Conservation (phyloP, 164 flowering plant genomes). For the Berberis vulgaris region DNA sequence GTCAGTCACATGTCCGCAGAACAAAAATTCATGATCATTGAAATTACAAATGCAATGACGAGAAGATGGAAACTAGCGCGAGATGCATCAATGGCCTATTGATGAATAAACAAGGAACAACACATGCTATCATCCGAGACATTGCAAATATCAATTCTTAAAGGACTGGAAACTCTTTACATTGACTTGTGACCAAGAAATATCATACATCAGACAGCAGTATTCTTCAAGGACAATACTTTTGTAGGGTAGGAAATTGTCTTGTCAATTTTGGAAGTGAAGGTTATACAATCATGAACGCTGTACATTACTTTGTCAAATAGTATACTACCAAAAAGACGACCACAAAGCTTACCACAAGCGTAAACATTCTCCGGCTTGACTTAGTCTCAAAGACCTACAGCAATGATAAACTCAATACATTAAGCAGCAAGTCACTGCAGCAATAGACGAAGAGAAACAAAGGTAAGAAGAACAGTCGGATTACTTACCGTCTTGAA, state of each 20-base stretch:
- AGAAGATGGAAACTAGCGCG: too few species aligned
- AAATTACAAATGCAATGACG: too few species aligned
- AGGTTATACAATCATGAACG: not conserved
- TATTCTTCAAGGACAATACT: not conserved
- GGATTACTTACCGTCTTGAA: conserved; percentile 54
- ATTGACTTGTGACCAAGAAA: not conserved
- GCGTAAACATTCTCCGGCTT: conserved; percentile 45
- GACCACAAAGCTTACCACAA: conserved; percentile 41
- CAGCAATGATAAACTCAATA: not conserved
- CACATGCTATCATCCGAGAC: too few species aligned
- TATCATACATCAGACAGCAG: not conserved
- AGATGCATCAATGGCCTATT: too few species aligned
- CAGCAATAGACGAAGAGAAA: not conserved
- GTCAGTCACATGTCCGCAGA: too few species aligned
- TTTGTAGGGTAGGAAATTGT: too few species aligned
- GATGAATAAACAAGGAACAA: too few species aligned
- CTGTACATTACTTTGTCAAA: conserved; percentile 36
- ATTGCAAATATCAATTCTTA: too few species aligned
- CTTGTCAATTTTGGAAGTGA: not conserved
- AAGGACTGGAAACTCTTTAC: too few species aligned
- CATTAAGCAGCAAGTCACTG: not conserved
- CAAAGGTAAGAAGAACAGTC: not conserved
- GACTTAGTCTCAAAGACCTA: conserved; percentile 86
- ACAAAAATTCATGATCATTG: too few species aligned
- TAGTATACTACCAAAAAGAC: conserved; percentile 46